Conservation (phyloP, 2,329 filamentous ascomycete species). For the Xylaria digitata region DNA sequence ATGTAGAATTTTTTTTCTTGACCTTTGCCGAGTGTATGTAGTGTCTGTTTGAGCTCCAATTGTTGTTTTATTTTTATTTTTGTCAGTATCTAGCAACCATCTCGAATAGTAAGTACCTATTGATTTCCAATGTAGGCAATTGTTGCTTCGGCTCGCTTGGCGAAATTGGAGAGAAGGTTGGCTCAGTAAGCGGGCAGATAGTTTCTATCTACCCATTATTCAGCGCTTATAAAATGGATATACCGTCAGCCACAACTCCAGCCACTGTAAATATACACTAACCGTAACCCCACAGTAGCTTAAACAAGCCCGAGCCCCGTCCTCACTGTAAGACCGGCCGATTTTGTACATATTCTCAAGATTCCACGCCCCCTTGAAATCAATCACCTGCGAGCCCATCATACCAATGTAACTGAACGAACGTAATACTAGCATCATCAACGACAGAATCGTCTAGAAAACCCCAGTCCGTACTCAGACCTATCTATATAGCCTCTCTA, state of each 20-base stretch:
- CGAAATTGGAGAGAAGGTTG: slow-evolving; percentile 9
- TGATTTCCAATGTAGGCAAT: slow-evolving; percentile 20
- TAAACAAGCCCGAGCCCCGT: neutral
- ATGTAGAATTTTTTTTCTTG: neutral
- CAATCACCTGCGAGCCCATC: slow-evolving; percentile 16
- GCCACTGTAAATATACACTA: slow-evolving; percentile 17
- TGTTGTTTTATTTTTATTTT: no score
- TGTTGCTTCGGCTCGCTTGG: slow-evolving; percentile 2
- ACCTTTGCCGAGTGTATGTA: no score
- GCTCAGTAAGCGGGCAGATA: slow-evolving; percentile 2
- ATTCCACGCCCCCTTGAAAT: slow-evolving; percentile 31
- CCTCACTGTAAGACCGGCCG: no score
- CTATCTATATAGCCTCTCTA: slow-evolving; percentile 1
- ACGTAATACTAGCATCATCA: slow-evolving; percentile 16
- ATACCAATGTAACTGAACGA: neutral
- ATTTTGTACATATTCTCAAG: slow-evolving; percentile 16
- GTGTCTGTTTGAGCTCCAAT: no score
- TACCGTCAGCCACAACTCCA: slow-evolving; percentile 24
- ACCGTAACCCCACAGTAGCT: neutral
- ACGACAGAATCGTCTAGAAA: slow-evolving; percentile 17
- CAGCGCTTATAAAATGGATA: slow-evolving; percentile 32
- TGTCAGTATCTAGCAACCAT: neutral
- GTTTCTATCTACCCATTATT: slow-evolving; percentile 20
- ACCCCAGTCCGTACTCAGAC: neutral
- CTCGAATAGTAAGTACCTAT: neutral